Conservation (phyloP, 257 asterid species). For the Penstemon davidsonii region DNA sequence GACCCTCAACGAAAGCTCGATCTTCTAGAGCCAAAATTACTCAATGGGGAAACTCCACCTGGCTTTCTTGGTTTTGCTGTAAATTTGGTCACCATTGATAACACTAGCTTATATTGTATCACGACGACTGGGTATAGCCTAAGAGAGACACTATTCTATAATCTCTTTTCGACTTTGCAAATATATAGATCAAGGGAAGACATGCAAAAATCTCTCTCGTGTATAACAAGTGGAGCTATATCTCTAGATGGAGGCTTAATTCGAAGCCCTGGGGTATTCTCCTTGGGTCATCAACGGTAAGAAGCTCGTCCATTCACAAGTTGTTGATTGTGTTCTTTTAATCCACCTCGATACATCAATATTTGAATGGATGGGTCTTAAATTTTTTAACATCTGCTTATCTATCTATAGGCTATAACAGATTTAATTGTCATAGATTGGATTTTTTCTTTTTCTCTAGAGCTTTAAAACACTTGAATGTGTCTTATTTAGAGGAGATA, state of each 20-base stretch:
- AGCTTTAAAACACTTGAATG: constrained; percentile 19
- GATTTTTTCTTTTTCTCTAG: constrained; percentile 17
- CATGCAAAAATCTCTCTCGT: constrained; percentile 62
- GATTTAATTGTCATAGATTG: constrained; percentile 16
- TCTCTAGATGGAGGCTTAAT: constrained; percentile 91
- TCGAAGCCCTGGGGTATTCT: constrained; percentile 43
- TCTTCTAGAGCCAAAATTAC: constrained; percentile 59
- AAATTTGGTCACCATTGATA: constrained; percentile 72
- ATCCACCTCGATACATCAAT: not conserved
- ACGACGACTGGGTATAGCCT: constrained; percentile 53
- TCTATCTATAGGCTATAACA: not conserved
- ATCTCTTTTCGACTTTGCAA: constrained; percentile 72
- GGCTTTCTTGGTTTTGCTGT: constrained; percentile 97
- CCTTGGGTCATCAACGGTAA: constrained; percentile 57
- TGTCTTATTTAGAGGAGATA: constrained; percentile 41
- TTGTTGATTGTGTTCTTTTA: not conserved
- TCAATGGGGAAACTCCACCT: constrained; percentile 63
- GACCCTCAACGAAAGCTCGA: constrained; percentile 83
- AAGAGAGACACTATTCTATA: constrained; percentile 83
- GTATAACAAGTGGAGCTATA: constrained; percentile 60
- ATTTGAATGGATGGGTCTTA: not conserved
- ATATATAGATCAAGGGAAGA: constrained; percentile 78
- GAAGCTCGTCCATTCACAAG: constrained; percentile 27
- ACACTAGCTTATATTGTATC: constrained; percentile 35
- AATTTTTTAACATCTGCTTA: not conserved